phyloP scores from a whole-genome alignment of 768 basidiomycete species.

The Trametes gibbosa region DNA sequence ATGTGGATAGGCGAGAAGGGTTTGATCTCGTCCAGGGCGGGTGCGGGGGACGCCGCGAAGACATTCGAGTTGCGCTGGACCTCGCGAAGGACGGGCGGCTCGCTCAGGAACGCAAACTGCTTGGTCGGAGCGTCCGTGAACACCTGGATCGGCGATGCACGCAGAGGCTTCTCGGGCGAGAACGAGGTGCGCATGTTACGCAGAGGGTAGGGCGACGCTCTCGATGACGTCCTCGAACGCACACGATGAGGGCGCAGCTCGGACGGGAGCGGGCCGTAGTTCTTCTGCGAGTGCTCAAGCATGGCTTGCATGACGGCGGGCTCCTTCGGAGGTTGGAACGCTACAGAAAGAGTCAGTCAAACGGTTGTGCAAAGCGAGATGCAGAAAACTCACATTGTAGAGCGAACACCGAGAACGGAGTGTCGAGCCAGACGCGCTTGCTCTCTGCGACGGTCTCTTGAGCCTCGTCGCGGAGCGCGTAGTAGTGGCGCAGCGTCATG shows the following conservation, averaged over 20 bases:
- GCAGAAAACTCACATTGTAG: slow-evolving; percentile 57
- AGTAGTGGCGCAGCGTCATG: slow-evolving; percentile 60
- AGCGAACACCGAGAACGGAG: slow-evolving; percentile 69
- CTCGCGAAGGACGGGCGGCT: slow-evolving; percentile 39
- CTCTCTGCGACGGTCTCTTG: slow-evolving; percentile 67
- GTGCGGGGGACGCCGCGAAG: slow-evolving; percentile 28
- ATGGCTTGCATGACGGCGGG: slow-evolving; percentile 69
- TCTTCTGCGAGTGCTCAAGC: slow-evolving; percentile 69
- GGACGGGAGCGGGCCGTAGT: slow-evolving; percentile 68
- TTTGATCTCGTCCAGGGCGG: slow-evolving; percentile 41
- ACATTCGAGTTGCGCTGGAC: slow-evolving; percentile 40
- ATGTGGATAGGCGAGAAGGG: slow-evolving; percentile 41
- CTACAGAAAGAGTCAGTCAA: slow-evolving; percentile 33
- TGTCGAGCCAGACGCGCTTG: slow-evolving; percentile 62
- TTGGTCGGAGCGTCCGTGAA: slow-evolving; percentile 19
- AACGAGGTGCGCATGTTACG: slow-evolving; percentile 45
- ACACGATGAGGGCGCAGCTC: slow-evolving; percentile 62
- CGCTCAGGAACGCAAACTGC: slow-evolving; percentile 21
- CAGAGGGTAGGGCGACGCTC: slow-evolving; percentile 71
- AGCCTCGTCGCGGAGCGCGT: slow-evolving; percentile 67
- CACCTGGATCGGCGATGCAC: slow-evolving; percentile 26
- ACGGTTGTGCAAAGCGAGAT: background rate
- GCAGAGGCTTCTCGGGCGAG: slow-evolving; percentile 40
- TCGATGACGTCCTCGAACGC: slow-evolving; percentile 66
- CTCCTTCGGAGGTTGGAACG: slow-evolving; percentile 67